Conservation (phyloP, 106 monocot genomes). For the Allium fistulosum region DNA sequence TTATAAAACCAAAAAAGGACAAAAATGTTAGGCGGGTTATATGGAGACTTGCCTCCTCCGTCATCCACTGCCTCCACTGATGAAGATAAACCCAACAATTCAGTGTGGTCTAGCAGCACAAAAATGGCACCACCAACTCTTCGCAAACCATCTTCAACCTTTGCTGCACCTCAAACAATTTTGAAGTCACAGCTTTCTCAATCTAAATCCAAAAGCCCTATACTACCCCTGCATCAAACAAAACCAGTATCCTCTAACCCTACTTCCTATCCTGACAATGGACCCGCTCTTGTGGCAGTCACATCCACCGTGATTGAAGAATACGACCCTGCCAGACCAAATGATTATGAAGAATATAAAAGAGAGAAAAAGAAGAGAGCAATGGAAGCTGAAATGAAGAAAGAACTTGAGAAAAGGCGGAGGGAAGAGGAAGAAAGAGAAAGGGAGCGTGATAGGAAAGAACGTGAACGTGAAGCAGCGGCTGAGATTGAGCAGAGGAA, state of each 20-base stretch:
- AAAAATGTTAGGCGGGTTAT: slow-evolving; percentile 78
- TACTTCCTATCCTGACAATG: slow-evolving; percentile 18
- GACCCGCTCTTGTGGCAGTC: slow-evolving; percentile 73
- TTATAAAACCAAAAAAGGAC: neutral
- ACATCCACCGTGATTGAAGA: slow-evolving; percentile 74
- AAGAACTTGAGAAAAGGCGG: slow-evolving; percentile 73
- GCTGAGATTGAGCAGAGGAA: slow-evolving; percentile 52
- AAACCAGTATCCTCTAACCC: slow-evolving; percentile 14
- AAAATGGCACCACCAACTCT: slow-evolving; percentile 94
- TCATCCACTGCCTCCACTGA: slow-evolving; percentile 49
- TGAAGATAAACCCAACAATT: slow-evolving; percentile 55
- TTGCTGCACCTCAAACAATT: slow-evolving; percentile 59
- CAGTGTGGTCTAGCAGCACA: slow-evolving; percentile 92
- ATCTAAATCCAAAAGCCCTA: slow-evolving; percentile 32
- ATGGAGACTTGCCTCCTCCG: slow-evolving; percentile 95
- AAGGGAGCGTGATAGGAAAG: slow-evolving; percentile 65
- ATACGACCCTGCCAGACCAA: slow-evolving; percentile 92
- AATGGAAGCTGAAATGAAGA: slow-evolving; percentile 69
- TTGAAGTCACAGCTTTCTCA: slow-evolving; percentile 42
- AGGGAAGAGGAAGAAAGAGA: slow-evolving; percentile 90
- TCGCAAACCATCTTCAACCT: slow-evolving; percentile 54
- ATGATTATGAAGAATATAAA: slow-evolving; percentile 91
- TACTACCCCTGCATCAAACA: slow-evolving; percentile 9
- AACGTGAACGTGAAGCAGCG: slow-evolving; percentile 30
- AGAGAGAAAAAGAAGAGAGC: slow-evolving; percentile 65